phyloP scores from a whole-genome alignment of 148 eudicot genomes.

The Polygonum aviculare region DNA sequence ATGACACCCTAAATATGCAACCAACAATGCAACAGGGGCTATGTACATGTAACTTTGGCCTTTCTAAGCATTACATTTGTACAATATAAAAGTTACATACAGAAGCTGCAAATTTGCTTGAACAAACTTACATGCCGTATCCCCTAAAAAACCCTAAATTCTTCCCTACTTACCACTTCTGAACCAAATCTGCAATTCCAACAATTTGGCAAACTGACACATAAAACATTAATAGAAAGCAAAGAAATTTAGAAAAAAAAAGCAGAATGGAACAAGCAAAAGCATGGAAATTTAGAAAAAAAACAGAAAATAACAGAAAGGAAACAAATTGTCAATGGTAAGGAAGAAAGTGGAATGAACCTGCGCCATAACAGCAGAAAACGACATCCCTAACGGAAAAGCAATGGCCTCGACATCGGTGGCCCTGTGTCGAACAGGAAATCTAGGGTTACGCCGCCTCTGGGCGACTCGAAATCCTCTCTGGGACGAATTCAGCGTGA shows the following conservation, averaged over 20 bases:
- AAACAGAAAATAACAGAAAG: background rate
- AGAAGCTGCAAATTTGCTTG: background rate
- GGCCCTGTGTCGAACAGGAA: conserved; percentile 18
- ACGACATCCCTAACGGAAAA: conserved; percentile 85
- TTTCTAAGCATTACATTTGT: background rate
- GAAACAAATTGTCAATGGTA: background rate
- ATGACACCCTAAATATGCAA: background rate
- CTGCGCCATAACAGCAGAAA: conserved; percentile 83
- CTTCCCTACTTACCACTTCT: background rate
- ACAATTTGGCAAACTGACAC: background rate
- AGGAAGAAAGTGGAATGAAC: conserved; percentile 17
- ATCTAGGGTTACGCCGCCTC: conserved; percentile 34
- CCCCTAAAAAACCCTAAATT: background rate
- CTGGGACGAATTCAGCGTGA: conserved; percentile 8
- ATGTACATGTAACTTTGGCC: background rate
- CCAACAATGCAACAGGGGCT: background rate
- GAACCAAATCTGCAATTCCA: background rate
- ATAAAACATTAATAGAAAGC: background rate
- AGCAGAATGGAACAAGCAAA: background rate
- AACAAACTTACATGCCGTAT: background rate
- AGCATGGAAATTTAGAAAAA: background rate
- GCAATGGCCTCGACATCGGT: conserved; percentile 59
- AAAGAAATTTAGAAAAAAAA: background rate
- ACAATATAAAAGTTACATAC: background rate
- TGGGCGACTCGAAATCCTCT: conserved; percentile 27